Conservation (phyloP, 495 filamentous ascomycete species). For the Neurospora sp. region DNA sequence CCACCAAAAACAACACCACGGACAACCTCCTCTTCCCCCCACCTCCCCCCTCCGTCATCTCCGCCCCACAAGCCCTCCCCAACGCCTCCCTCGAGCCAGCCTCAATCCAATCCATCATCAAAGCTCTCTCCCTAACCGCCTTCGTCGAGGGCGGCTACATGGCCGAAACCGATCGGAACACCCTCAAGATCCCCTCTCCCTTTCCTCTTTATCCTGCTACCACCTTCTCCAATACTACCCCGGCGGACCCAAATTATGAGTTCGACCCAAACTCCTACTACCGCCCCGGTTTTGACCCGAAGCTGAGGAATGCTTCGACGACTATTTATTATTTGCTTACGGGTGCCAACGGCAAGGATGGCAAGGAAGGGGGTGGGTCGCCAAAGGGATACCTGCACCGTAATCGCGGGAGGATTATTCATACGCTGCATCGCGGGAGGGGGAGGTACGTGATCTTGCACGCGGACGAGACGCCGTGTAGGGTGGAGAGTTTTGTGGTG, state of each 20-base stretch:
- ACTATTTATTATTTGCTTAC: constrained; percentile 57
- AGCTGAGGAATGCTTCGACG: constrained; percentile 35
- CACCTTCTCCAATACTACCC: constrained; percentile 1
- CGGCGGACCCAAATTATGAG: neutral
- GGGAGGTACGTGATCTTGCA: constrained; percentile 55
- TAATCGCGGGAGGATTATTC: constrained; percentile 48
- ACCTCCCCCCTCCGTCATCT: constrained; percentile 2
- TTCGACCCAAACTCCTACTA: constrained; percentile 3
- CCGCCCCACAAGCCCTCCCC: constrained; percentile 15
- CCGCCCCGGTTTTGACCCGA: constrained; percentile 24
- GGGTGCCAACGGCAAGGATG: constrained; percentile 11
- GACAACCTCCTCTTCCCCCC: neutral
- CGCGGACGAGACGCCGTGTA: constrained; percentile 25
- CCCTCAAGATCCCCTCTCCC: constrained; percentile 38
- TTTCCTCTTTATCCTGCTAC: constrained; percentile 23
- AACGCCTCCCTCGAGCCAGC: constrained; percentile 23
- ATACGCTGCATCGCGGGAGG: constrained; percentile 49
- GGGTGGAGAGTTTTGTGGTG: constrained; percentile 52
- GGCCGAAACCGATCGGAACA: constrained; percentile 48
- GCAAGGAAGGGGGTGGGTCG: constrained; percentile 1
- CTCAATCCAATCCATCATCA: constrained; percentile 30
- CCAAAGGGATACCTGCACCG: constrained; percentile 51
- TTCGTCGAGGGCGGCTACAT: constrained; percentile 61
- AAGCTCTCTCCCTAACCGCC: constrained; percentile 30
- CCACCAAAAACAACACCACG: neutral